Evolutionary conservation across 495 filamentous ascomycete species (phyloP), one percentile per base, ranked within the genome.

Genomic region (Aspergillus panamensis): DNA sequence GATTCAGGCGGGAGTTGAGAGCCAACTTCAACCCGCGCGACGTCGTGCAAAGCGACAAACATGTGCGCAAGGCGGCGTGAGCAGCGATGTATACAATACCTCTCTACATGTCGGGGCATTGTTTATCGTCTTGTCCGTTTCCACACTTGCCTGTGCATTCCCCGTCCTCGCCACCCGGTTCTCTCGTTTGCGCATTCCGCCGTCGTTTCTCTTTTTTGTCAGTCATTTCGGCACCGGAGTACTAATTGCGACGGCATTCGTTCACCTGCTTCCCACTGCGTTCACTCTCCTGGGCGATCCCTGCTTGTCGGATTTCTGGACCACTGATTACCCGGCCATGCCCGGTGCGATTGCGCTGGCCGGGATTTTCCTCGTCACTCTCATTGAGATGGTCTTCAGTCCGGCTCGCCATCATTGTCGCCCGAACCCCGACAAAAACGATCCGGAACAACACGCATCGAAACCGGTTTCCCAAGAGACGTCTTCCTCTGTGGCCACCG

Each of bases 221-320:
- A 84, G 86, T 21, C 86, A 91, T 71, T 90, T 92, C 62, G 89
- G 89, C 53, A 91, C 89, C 6, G 89, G 88, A 43, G 89, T 92
- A n/a, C 73, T 92, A 13, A 85, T 91, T 52, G 87, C 89, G n/a
- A 91, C 89, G 7, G 88, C 88, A 14, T 92, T 92, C 65, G 89
- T 91, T 25, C 89, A 92, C 66, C 72, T 83, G 10, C 86, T 92
- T 6, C 87, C 88, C 6, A 91, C 87, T 4, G 89, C 89, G 3
- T 91, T 91, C 67, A 70, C 75, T 29, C 88, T 86, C 5, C 77
- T 92, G 4, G 86, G 82, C 31, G 82, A 91, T 59, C 82, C 84
- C 49, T 92, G 88, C 66, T 80, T 91, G 1, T 86, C 88, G 0
- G 62, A 70, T 29, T 81, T 85, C 63, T 90, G 87, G 78, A 90